Percentiles rank a stretch among this genome's conserved stretches.
These are phyloP conservation scores for Saccharomycopsis lassenensis DNA, from an alignment of 805 yeast genomes.

Conservation along the genomic window DNA sequence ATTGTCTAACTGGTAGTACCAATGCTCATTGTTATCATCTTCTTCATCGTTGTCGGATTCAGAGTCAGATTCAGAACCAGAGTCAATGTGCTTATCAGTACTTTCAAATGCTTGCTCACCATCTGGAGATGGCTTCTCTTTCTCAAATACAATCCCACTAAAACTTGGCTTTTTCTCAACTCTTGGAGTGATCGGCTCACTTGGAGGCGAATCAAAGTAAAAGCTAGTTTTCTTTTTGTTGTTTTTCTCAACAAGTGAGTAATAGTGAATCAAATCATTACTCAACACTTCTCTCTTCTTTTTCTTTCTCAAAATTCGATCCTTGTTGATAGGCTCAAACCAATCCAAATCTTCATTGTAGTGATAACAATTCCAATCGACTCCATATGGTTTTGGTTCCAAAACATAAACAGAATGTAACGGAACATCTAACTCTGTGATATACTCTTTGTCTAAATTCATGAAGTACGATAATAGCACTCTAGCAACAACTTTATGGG, in stretches of 20 bases:
- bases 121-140: slow-evolving; percentile 1
- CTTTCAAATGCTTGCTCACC: slow-evolving; percentile 2
- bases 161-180: background rate
- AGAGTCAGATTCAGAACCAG: slow-evolving; percentile 6
- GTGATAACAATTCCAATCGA: slow-evolving; percentile 84
- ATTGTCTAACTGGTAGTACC: slow-evolving; percentile 16
- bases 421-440: slow-evolving; percentile 89
- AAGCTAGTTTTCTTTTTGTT: slow-evolving; percentile 8
- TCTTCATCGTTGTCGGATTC: slow-evolving; percentile 1
- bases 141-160: background rate
- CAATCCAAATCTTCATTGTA: slow-evolving; percentile 70
- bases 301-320: slow-evolving; percentile 34
- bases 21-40: slow-evolving; percentile 11
- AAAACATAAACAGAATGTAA: slow-evolving; percentile 81
- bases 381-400: slow-evolving; percentile 93
- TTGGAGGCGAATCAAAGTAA: slow-evolving; percentile 12
- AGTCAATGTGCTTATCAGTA: slow-evolving; percentile 3
- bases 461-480: slow-evolving; percentile 81
- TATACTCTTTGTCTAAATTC: slow-evolving; percentile 67
- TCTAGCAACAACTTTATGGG: slow-evolving; percentile 87
- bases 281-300: slow-evolving; percentile 13
- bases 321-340: slow-evolving; percentile 54
- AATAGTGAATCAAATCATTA: slow-evolving; percentile 3
- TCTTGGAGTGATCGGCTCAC: slow-evolving; percentile 11
- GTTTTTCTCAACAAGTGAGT: slow-evolving; percentile 2